Conservation (phyloP, 2,329 filamentous ascomycete species). For the Aspergillus persii region DNA sequence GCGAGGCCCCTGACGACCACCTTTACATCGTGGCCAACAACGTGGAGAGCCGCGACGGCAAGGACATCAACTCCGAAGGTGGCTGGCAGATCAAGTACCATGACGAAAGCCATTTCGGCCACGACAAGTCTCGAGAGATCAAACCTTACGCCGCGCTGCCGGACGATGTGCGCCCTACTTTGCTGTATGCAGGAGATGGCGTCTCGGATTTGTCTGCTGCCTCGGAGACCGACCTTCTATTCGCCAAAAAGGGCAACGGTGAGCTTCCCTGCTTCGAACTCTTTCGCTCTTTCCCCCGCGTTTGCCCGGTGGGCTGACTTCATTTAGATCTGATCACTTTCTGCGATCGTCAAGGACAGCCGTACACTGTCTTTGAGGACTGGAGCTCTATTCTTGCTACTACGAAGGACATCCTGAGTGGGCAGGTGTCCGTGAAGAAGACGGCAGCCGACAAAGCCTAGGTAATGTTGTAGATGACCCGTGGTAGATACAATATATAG, state of each 20-base stretch:
- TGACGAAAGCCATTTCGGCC: conserved; percentile 87
- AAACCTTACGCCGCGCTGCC: conserved; percentile 74
- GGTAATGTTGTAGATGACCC: neutral
- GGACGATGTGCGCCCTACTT: conserved; percentile 65
- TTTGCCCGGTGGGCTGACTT: conserved; percentile 12
- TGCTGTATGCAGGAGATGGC: conserved; percentile 95
- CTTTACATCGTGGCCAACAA: conserved; percentile 91
- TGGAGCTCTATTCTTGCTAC: conserved; percentile 76
- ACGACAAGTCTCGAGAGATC: conserved; percentile 93
- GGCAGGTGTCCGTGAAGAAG: conserved; percentile 55
- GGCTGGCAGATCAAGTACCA: conserved; percentile 89
- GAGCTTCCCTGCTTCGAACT: conserved; percentile 24
- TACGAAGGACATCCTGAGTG: conserved; percentile 73
- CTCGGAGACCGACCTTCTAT: conserved; percentile 86
- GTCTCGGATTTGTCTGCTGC: conserved; percentile 91
- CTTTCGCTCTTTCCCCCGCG: neutral
- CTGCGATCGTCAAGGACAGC: conserved; percentile 78
- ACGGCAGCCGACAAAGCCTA: neutral
- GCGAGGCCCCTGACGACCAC: conserved; percentile 65
- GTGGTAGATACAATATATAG: conserved; percentile 1
- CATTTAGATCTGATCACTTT: conserved; percentile 75
- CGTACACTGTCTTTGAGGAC: conserved; percentile 83
- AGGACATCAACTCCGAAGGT: conserved; percentile 72
- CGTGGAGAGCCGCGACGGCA: conserved; percentile 64
- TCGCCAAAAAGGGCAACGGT: conserved; percentile 89